Base-by-base conservation (phyloP, 2,329 filamentous ascomycete genomes). In the Orbilia javanica region DNA sequence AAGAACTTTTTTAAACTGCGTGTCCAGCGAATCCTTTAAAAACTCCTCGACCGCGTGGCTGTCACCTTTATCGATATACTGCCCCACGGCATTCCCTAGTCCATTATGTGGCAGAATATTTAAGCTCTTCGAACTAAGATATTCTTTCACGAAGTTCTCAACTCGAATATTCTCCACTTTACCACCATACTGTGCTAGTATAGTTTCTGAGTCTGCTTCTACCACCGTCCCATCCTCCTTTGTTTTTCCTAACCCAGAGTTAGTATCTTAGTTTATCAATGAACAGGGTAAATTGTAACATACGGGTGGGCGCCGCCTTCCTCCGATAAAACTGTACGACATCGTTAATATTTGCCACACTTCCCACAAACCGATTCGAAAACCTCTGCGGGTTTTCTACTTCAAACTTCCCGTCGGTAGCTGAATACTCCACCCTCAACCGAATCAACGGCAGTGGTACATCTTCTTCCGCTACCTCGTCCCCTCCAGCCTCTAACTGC, bases 321-420 rank as follows among this genome's bases (percentile, higher is more conserved):
- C 95, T 97, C 70, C 93, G 90, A 84, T 97, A 91, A 83, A 97
- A 98, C 82, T 95, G 92, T 0, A 99, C 90, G 0, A 99, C 93
- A 81, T 99, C 96, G 81, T 94, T 96, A 8, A 91, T 90, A 82
- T 99, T 99, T 75, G 96, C 96, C 0, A 99, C 95, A 82, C 90
- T 92, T n/a, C 90, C 92, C 0, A 92, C 88, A 81, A 98, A 99
- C 1, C 94, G 89, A 83, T 97, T 97, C 0, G 95, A 98, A 82
- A 98, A 97, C 7, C 96, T 90, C 83, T 98, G 96, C 0, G 96
- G 94, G 79, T 99, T 99, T 83, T 98, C 96, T 80, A 92, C 91
- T 80, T 98, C 93, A 82, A 93, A 99, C 39, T 90, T 89, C 13
- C 93, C 94, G 31, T 96, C 93, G 0, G 92, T 92, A 0, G 94